These are phyloP conservation scores for Aspergillus transmontanensis DNA, from an alignment of 2,329 filamentous ascomycete genomes.

Conservation along the genomic window DNA sequence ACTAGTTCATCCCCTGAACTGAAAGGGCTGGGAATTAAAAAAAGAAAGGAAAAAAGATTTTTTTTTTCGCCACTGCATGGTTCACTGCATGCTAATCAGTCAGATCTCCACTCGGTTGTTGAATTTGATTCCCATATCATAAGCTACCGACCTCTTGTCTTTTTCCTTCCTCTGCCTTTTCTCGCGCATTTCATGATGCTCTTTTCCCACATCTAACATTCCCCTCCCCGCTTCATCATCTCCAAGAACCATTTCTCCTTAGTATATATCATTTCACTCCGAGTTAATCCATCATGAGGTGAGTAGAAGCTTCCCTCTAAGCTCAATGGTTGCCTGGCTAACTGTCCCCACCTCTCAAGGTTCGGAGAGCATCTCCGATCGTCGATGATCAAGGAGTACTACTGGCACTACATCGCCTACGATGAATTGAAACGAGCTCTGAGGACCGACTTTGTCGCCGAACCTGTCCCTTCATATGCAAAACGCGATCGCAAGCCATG, in stretches of 20 bases:
- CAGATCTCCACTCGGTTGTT: background rate
- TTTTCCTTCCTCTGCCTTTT: background rate
- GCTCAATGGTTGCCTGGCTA: slow-evolving; percentile 13
- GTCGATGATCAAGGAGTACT: slow-evolving; percentile 94
- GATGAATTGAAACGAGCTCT: slow-evolving; percentile 88
- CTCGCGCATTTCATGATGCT: background rate
- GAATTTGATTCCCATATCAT: background rate
- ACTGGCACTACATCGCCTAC: slow-evolving; percentile 98
- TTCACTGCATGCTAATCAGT: background rate
- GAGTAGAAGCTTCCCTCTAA: slow-evolving; percentile 6
- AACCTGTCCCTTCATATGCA: slow-evolving; percentile 49
- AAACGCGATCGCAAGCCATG: slow-evolving; percentile 66
- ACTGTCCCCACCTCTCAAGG: slow-evolving; percentile 43
- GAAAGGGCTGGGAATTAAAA: background rate
- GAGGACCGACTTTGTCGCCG: slow-evolving; percentile 68
- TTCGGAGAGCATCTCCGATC: slow-evolving; percentile 97
- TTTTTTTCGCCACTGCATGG: background rate
- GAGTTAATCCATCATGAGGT: slow-evolving; percentile 24
- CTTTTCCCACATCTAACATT: background rate
- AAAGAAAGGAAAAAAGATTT: background rate
- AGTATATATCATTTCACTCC: background rate
- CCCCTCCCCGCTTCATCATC: background rate
- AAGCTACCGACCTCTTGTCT: background rate
- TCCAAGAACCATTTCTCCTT: background rate
- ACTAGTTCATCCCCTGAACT: background rate